A percentile compares a stretch with the other conserved stretches of the same genome.
phyloP scores from a whole-genome alignment of 176 grass and related monocot species.

The Cymbopogon citratus region DNA sequence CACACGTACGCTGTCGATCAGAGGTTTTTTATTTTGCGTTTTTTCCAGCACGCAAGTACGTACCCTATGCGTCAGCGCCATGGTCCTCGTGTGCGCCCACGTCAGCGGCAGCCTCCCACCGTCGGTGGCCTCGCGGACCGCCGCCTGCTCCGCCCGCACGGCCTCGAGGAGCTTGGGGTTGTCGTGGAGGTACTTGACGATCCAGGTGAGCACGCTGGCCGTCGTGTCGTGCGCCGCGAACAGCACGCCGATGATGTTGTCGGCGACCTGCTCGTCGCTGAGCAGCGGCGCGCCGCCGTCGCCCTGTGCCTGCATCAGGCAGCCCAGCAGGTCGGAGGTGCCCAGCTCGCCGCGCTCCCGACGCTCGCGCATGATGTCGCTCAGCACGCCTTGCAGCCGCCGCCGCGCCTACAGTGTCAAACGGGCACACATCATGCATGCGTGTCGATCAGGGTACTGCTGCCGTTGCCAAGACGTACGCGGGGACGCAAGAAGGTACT shows the following conservation, averaged over 20 bases:
- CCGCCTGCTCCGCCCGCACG: conserved; percentile 69
- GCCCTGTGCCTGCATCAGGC: conserved; percentile 58
- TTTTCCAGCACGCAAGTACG: background rate
- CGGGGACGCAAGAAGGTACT: background rate
- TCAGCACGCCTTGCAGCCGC: conserved; percentile 50
- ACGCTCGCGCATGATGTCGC: conserved; percentile 71
- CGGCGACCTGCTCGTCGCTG: conserved; percentile 69
- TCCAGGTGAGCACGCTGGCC: conserved; percentile 93
- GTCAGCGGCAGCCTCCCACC: conserved; percentile 55
- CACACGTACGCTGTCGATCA: no score
- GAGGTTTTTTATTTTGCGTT: background rate
- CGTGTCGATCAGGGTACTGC: background rate
- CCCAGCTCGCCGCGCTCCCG: conserved; percentile 32
- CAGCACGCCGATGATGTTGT: conserved; percentile 92
- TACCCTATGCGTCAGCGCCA: conserved; percentile 78
- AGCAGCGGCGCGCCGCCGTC: conserved; percentile 41
- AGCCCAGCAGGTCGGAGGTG: conserved; percentile 53
- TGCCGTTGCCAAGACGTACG: background rate
- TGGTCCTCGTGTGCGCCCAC: conserved; percentile 75
- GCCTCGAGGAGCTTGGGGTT: conserved; percentile 57
- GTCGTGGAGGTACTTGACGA: conserved; percentile 87
- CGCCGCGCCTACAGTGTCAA: conserved; percentile 52
- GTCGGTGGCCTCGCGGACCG: conserved; percentile 49
- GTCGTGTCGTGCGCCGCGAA: conserved; percentile 99
- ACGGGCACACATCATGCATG: background rate